A percentile compares a stretch with the other conserved stretches of the same genome.
phyloP scores from a whole-genome alignment of 768 basidiomycete species.

The Boletus eberwhitei region DNA sequence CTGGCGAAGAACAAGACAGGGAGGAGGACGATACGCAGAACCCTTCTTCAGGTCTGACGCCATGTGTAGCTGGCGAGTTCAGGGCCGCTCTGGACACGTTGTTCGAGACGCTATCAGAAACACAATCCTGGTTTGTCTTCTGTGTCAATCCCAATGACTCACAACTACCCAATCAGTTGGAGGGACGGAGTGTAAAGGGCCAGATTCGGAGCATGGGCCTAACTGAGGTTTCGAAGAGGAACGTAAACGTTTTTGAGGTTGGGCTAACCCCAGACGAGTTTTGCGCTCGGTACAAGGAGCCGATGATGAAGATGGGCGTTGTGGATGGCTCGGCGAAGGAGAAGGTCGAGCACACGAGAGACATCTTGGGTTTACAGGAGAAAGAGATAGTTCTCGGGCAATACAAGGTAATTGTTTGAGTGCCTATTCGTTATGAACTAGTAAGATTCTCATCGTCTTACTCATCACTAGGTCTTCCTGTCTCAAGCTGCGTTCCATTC shows the following conservation, averaged over 20 bases:
- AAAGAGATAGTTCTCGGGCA: conserved; percentile 77
- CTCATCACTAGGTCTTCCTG: conserved; percentile 71
- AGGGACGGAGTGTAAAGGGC: conserved; percentile 87
- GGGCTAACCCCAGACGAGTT: conserved; percentile 86
- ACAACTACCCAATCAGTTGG: conserved; percentile 90
- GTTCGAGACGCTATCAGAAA: conserved; percentile 84
- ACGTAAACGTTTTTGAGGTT: conserved; percentile 71
- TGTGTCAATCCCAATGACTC: conserved; percentile 95
- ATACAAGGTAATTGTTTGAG: conserved; percentile 60
- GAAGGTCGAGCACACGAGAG: conserved; percentile 56
- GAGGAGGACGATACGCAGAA: conserved; percentile 40
- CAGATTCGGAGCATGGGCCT: conserved; percentile 84
- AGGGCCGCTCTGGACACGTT: conserved; percentile 78
- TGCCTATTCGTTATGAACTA: neutral
- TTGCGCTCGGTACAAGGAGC: conserved; percentile 74
- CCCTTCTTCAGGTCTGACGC: conserved; percentile 35
- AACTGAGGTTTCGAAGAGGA: conserved; percentile 70
- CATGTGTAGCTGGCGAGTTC: conserved; percentile 89
- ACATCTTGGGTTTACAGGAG: conserved; percentile 56
- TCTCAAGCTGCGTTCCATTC: conserved; percentile 81
- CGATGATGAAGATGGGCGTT: conserved; percentile 54
- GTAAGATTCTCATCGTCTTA: conserved; percentile 5
- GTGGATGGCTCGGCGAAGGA: conserved; percentile 59
- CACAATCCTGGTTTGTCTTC: conserved; percentile 88
- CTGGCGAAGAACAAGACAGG: conserved; percentile 46